These are phyloP conservation scores for Starmerella sp. DNA, from an alignment of 805 yeast genomes.

Conservation along the genomic window DNA sequence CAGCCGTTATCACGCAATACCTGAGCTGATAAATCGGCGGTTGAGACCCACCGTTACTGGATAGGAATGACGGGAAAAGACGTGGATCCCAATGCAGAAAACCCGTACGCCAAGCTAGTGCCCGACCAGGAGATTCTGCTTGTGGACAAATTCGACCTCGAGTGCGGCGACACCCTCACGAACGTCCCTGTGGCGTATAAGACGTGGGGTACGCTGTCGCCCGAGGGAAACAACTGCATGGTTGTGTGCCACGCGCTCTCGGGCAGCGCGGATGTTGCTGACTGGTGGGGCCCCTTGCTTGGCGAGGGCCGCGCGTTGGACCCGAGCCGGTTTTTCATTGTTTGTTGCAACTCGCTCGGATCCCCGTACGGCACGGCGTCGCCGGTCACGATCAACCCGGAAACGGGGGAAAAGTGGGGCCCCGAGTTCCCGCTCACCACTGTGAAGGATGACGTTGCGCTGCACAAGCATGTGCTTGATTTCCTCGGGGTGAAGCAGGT, in stretches of 20 bases:
- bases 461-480: constrained; percentile 57
- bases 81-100: constrained; percentile 30
- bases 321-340: constrained; percentile 71
- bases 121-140: constrained; percentile 67
- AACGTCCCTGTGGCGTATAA: constrained; percentile 90
- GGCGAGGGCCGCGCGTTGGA: constrained; percentile 85
- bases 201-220: constrained; percentile 84
- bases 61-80: neutral
- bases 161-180: constrained; percentile 50
- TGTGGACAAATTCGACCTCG: constrained; percentile 62
- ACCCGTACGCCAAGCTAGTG: constrained; percentile 61
- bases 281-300: constrained; percentile 97
- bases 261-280: constrained; percentile 88
- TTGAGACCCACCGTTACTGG: neutral
- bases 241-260: constrained; percentile 94
- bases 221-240: constrained; percentile 58
- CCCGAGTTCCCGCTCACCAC: constrained; percentile 93
- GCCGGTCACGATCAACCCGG: constrained; percentile 73
- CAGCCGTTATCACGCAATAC: neutral
- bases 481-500: constrained; percentile 64
- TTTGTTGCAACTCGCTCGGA: constrained; percentile 87
- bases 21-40: constrained; percentile 1
- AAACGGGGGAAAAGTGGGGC: constrained; percentile 71
- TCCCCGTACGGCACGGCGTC: constrained; percentile 95
- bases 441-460: constrained; percentile 79